phyloP scores from a whole-genome alignment of 1,139 yeast genomes.

The Magnusiomyces tetraspermus region DNA sequence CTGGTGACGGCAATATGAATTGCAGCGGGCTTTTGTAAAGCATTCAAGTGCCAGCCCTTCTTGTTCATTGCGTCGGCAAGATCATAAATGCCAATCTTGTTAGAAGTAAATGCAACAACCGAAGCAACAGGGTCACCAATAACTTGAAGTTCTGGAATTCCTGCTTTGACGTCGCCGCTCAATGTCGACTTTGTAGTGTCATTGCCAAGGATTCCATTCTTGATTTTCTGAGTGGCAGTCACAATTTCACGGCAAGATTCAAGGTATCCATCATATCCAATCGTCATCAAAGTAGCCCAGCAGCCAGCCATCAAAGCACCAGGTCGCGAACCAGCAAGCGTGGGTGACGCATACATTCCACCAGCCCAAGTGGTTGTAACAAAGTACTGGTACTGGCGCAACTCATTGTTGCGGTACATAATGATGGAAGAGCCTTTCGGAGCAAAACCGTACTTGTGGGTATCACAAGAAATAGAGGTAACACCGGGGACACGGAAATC shows the following conservation, averaged over 20 bases:
- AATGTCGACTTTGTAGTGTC: too few species aligned
- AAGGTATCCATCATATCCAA: constrained; percentile 74
- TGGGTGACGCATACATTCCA: constrained; percentile 93
- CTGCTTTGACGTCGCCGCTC: too few species aligned
- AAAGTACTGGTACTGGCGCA: constrained; percentile 78
- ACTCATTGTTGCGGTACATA: constrained; percentile 63
- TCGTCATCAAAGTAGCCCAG: constrained; percentile 81
- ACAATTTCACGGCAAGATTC: constrained; percentile 61
- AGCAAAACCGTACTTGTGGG: constrained; percentile 96
- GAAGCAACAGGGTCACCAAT: constrained; percentile 81
- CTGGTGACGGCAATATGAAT: constrained; percentile 81
- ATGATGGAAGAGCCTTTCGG: constrained; percentile 93
- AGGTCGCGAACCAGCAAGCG: constrained; percentile 92
- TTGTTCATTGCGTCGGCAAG: constrained; percentile 58
- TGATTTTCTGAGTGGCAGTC: constrained; percentile 50
- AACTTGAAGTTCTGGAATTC: constrained; percentile 49
- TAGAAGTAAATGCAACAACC: constrained; percentile 67
- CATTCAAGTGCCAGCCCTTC: constrained; percentile 83
- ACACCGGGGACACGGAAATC: constrained; percentile 90
- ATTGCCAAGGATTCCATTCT: constrained; percentile 38
- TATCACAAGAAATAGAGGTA: constrained; percentile 95
- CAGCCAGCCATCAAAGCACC: constrained; percentile 96
- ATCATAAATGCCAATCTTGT: constrained; percentile 55
- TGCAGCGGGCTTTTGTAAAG: constrained; percentile 85
- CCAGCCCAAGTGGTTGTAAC: constrained; percentile 84